Conservation (phyloP, 225 moss, liverwort and hornwort species). For the Neckera pumila region DNA sequence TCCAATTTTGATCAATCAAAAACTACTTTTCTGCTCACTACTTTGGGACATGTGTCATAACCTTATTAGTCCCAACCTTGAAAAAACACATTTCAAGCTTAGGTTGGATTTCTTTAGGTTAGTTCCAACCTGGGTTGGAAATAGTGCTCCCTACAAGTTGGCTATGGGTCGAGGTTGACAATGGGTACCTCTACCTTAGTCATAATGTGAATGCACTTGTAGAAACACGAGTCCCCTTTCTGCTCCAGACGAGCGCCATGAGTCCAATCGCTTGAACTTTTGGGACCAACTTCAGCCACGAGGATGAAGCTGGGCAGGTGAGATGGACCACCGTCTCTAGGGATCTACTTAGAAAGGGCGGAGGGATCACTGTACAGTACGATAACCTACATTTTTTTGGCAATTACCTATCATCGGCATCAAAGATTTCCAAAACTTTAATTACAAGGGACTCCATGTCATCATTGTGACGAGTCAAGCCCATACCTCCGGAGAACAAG, state of each 20-base stretch:
- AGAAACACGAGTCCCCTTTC: background rate
- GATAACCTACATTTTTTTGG: background rate
- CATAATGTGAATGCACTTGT: background rate
- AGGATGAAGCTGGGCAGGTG: background rate
- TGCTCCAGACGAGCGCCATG: background rate
- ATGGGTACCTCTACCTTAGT: too few relatives aligned
- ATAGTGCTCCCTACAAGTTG: too few relatives aligned
- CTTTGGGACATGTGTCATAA: too few relatives aligned
- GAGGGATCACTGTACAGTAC: background rate
- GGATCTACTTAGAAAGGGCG: background rate
- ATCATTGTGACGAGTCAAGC: conserved; percentile 16
- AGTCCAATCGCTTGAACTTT: background rate
- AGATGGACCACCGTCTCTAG: background rate
- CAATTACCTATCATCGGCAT: background rate
- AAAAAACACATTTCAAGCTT: too few relatives aligned
- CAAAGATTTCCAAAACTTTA: background rate
- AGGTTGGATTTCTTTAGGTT: too few relatives aligned
- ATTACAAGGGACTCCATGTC: conserved; percentile 14
- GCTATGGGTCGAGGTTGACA: too few relatives aligned
- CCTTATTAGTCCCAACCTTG: too few relatives aligned
- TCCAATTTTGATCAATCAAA: too few relatives aligned
- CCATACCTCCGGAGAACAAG: conserved; percentile 25
- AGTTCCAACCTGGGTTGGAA: too few relatives aligned
- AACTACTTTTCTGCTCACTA: too few relatives aligned
- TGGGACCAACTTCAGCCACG: background rate